Evolutionary conservation across 2,329 filamentous ascomycete genomes (phyloP), one percentile per base, ranked within the genome.

Genomic region (Diaporthe aspalathi): DNA sequence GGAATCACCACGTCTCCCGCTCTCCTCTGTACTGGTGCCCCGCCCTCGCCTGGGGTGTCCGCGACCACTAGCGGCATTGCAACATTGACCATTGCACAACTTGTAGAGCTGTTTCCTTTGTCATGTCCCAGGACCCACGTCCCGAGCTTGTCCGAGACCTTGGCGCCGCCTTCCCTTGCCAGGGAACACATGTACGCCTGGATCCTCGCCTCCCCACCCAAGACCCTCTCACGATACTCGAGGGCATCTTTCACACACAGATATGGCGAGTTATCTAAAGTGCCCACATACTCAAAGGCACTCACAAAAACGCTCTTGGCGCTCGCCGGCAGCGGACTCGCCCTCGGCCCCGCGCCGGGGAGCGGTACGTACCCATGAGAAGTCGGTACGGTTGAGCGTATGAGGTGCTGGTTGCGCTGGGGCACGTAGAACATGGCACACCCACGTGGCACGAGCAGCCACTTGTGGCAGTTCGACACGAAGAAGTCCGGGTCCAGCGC

Each of bases 401-500:
- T 89, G 53, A 97, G 81, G 62, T 85, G 83, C 79, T 98, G 95
- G 80, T 97, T 94, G 27, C 92, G 87, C 22, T 85, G 72, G 0
- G 94, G 93, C 1, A 96, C 93, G 80, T 97, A 92, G 74, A 98
- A 89, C 5, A 96, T 84, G 3, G 94, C 94, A 78, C 92, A 94
- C 20, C 91, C 92, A 40, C 95, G 90, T 0, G 95, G 95, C 0
- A 90, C 89, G 77, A 90, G 91, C 9, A 98, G 89, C 95, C 95
- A 98, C 84, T 97, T 97, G 84, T 97, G 93, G 76, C 91, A 93
- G 80, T 98, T 98, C 69, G 87, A 92, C 17, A 95, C 88, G 77
- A 97, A 93, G 82, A 97, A 98, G 80, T 98, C 95, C 0, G 94
- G 91, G 73, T 94, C 88, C 3, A 94, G 82, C 5, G 82, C 80